Evolutionary conservation across 139 green algal species (phyloP), one percentile per base, ranked within the genome.

Genomic region (Tetraselmis chui): DNA sequence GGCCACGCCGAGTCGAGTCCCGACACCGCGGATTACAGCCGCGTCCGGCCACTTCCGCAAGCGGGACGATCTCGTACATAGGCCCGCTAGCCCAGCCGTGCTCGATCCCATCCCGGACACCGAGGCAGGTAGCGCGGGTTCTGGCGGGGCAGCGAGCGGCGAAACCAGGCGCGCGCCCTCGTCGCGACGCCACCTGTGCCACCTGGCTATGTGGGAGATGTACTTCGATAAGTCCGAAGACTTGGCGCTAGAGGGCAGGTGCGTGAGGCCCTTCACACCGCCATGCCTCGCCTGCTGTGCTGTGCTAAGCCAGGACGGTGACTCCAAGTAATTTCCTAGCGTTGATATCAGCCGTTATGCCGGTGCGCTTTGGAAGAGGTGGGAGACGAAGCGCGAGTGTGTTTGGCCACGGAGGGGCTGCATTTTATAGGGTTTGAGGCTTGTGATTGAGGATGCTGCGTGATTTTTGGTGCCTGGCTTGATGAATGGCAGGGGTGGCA

Each of bases 401-500:
- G 76, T 59, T 23, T 27, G 30, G 76, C 76, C 27, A 80, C 22
- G 30, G 76, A 28, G 32, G 30, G 77, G 76, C 2, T 75, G 77
- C 29, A 32, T 30, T 29, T 29, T 22, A 2, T 11, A 11, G 27
- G 22, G 2, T 5, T 81, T 81, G 30, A 27, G 22, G 26, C 31
- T 29, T 32, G 11, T 28, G 77, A 32, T 18, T 28, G 27, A 67
- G 18, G 22, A 2, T 22, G 75, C 26, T 30, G 18, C 45, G 11
- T 67, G 11, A 5, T 5, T 67, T 18, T 18, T 18, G 45, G 11
- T 67, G 11, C 45, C 45, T 67, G 11, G 45, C 45, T 1, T 28
- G 18, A 25, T 84, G 2, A 23, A 45, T 18, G 30, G 84, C 80
- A 91, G 91, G 79, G 80, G 81, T 0, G 84, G 84, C 28, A 89